Evolutionary conservation across 2,329 filamentous ascomycete species (phyloP).

Genomic region (Pseudocercospora musae): DNA sequence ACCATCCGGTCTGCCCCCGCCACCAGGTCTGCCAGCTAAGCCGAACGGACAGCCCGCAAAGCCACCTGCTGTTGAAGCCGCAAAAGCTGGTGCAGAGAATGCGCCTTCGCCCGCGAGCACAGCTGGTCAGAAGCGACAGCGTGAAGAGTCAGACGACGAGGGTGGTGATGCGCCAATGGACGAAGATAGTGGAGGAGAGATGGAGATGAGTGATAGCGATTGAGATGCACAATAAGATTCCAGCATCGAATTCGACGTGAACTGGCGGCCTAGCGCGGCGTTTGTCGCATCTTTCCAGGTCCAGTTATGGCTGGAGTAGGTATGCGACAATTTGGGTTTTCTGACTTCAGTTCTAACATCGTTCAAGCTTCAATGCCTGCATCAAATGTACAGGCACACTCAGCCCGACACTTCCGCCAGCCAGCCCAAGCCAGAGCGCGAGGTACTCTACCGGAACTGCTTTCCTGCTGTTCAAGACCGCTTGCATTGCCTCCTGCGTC

Average conservation of each 20-base stretch:
- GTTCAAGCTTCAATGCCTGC: constrained; percentile 17
- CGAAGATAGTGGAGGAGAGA: constrained; percentile 53
- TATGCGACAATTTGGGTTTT: not conserved
- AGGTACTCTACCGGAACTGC: constrained; percentile 64
- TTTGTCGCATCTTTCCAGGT: not conserved
- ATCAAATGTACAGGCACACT: constrained; percentile 35
- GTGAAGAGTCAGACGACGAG: constrained; percentile 38
- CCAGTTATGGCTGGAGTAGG: not conserved
- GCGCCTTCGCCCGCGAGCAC: constrained; percentile 44
- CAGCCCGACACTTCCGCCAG: constrained; percentile 76
- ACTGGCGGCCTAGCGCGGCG: not conserved
- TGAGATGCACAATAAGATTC: constrained; percentile 14
- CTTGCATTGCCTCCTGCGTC: constrained; percentile 74
- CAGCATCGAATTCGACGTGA: not conserved
- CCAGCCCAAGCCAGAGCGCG: constrained; percentile 82
- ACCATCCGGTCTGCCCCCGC: constrained; percentile 24
- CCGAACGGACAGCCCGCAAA: constrained; percentile 27
- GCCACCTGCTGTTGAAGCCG: constrained; percentile 34
- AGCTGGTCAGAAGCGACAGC: constrained; percentile 55
- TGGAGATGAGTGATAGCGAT: constrained; percentile 70
- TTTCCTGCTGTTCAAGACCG: constrained; percentile 37
- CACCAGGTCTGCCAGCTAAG: constrained; percentile 26
- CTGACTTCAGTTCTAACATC: constrained; percentile 14
- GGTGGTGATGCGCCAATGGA: constrained; percentile 39
- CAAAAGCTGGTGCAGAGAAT: constrained; percentile 43